phyloP scores from a whole-genome alignment of 2,329 filamentous ascomycete genomes.

The Phaeophleospora eucalypticola region DNA sequence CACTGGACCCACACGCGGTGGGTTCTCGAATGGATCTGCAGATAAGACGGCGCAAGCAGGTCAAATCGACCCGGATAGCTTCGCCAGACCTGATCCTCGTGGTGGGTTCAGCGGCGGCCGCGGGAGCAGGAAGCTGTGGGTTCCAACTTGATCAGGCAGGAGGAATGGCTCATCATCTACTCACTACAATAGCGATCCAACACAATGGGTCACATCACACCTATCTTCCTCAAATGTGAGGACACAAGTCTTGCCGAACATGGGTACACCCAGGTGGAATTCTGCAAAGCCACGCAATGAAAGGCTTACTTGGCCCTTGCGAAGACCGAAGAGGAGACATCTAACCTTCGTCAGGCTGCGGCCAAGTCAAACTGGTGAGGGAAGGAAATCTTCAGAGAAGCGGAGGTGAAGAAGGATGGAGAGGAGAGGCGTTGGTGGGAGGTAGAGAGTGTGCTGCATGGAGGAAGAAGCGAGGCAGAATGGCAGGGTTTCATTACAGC shows the following conservation, averaged over 20 bases:
- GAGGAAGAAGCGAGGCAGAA: neutral
- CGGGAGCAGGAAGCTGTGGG: constrained; percentile 34
- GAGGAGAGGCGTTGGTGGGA: neutral
- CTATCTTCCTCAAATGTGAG: too few relatives aligned
- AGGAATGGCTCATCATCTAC: neutral
- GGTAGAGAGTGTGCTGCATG: neutral
- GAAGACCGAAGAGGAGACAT: too few relatives aligned
- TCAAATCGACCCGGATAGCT: constrained; percentile 38
- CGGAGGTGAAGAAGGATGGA: neutral
- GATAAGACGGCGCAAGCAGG: constrained; percentile 12
- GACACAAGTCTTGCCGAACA: too few relatives aligned
- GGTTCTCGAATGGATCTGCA: constrained; percentile 6
- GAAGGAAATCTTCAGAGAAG: neutral
- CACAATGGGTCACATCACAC: neutral
- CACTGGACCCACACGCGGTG: constrained; percentile 21
- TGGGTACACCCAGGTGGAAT: too few relatives aligned
- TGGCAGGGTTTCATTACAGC: neutral
- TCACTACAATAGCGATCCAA: neutral
- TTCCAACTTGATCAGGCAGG: constrained; percentile 27
- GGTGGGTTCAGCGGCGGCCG: constrained; percentile 23
- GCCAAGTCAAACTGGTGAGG: too few relatives aligned
- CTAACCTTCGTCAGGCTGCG: too few relatives aligned
- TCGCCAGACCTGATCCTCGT: constrained; percentile 31
- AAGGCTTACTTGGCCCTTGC: too few relatives aligned
- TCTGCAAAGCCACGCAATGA: too few relatives aligned